These are phyloP conservation scores for Stramenopiles sp. DNA, from an alignment of 352 stramenopile genomes.

Conservation along the genomic window DNA sequence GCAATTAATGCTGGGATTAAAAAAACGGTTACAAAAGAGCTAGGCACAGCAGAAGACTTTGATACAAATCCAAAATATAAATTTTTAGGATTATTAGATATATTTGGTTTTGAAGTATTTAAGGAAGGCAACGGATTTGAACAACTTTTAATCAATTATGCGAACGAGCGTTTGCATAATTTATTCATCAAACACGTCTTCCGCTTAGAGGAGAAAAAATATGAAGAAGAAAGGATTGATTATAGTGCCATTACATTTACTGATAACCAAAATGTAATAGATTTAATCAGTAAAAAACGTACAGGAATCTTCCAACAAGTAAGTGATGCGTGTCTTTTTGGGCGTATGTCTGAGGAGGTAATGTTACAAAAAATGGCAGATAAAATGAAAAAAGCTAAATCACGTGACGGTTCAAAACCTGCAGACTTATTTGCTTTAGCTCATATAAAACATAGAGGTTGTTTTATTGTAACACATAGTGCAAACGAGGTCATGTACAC, in stretches of 20 bases:
- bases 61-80: conserved; percentile 5
- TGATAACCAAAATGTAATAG: conserved; percentile 71
- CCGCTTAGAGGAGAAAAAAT: conserved; percentile 87
- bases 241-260: conserved; percentile 67
- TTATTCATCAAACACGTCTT: conserved; percentile 71
- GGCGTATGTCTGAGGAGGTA: not conserved
- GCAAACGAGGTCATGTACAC: conserved; percentile 48
- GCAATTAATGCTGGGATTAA: conserved; percentile 5
- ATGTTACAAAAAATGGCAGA: conserved; percentile 5
- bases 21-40: not conserved
- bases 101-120: conserved; percentile 92
- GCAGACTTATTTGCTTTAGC: not conserved
- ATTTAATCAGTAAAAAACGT: conserved; percentile 63
- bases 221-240: conserved; percentile 82
- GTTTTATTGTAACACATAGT: conserved; percentile 30
- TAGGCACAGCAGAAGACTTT: conserved; percentile 6
- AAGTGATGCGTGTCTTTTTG: conserved; percentile 40
- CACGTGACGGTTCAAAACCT: not conserved
- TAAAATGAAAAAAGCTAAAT: not conserved
- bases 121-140: conserved; percentile 64
- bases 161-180: conserved; percentile 56
- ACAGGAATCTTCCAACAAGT: conserved; percentile 67
- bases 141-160: conserved; percentile 65
- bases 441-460: not conserved
- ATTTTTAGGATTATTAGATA: conserved; percentile 36